Conservation (phyloP, 2,329 filamentous ascomycete species). For the Plectosphaerella sp. region DNA sequence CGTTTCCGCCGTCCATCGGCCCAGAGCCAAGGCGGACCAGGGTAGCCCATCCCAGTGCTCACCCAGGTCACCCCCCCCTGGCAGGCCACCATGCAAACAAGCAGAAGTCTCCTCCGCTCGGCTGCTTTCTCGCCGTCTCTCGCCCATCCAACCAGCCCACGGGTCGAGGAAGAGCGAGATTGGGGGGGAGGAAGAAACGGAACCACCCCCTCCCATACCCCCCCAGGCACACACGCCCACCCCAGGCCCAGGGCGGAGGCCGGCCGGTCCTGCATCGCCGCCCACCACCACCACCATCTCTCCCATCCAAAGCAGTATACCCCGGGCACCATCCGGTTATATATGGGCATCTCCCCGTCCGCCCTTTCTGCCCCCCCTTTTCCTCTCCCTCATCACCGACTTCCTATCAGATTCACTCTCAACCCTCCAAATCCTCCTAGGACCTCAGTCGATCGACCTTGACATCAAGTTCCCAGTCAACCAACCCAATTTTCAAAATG, state of each 20-base stretch:
- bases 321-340: conserved; percentile 4
- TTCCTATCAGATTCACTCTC: conserved; percentile 13
- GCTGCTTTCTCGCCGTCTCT: conserved; percentile 1
- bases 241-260: neutral
- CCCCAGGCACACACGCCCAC: too few relatives aligned
- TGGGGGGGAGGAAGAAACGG: neutral
- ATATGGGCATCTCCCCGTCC: conserved; percentile 11
- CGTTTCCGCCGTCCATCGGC: conserved; percentile 1
- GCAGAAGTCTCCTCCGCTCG: neutral
- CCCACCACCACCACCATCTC: neutral
- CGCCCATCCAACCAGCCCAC: conserved; percentile 3
- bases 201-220: neutral
- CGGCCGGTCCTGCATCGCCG: conserved; percentile 1
- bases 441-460: conserved; percentile 13
- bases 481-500: conserved; percentile 26
- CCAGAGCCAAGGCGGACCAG: neutral
- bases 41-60: neutral
- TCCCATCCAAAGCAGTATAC: neutral
- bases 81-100: neutral
- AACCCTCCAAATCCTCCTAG: conserved; percentile 10
- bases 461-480: neutral
- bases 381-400: conserved; percentile 13
- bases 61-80: too few relatives aligned
- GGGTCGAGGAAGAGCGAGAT: neutral
- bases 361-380: neutral